These are phyloP conservation scores for Parathielavia appendiculata DNA, from an alignment of 495 filamentous ascomycete species.

Conservation along the genomic window DNA sequence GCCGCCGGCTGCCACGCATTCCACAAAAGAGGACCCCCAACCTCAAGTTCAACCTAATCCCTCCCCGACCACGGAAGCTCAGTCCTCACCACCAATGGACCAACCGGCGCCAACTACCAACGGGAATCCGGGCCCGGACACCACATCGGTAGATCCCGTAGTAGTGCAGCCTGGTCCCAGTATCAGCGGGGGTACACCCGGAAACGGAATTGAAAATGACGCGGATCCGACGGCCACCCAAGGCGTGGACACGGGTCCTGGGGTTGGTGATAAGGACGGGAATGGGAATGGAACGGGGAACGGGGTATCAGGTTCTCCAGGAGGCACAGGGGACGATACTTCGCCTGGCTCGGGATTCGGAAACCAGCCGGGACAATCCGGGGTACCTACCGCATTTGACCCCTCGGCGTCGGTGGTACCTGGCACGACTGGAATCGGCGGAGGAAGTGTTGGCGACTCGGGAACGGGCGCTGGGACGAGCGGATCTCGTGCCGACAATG, in stretches of 20 bases:
- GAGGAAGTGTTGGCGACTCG: neutral
- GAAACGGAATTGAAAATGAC: neutral
- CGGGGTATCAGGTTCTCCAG: neutral
- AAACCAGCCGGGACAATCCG: neutral
- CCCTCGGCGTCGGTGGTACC: neutral
- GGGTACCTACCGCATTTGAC: neutral
- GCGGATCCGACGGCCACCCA: neutral
- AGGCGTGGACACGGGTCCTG: neutral
- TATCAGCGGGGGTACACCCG: neutral
- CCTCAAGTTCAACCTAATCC: neutral
- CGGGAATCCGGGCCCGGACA: neutral
- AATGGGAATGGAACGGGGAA: neutral
- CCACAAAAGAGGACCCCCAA: neutral
- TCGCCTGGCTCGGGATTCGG: neutral
- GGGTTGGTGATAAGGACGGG: neutral
- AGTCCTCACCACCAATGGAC: neutral
- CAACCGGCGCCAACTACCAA: neutral
- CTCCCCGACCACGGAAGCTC: neutral
- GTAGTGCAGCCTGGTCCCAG: neutral
- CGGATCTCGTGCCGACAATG: neutral
- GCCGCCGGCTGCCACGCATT: conserved; percentile 1
- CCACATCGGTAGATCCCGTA: neutral
- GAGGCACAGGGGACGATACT: neutral
- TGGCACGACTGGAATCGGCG: neutral
- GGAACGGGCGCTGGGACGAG: neutral